Percentiles rank a stretch among this genome's conserved stretches.
phyloP scores from a whole-genome alignment of 495 filamentous ascomycete species.

The Sphaerosporella brunnea region DNA sequence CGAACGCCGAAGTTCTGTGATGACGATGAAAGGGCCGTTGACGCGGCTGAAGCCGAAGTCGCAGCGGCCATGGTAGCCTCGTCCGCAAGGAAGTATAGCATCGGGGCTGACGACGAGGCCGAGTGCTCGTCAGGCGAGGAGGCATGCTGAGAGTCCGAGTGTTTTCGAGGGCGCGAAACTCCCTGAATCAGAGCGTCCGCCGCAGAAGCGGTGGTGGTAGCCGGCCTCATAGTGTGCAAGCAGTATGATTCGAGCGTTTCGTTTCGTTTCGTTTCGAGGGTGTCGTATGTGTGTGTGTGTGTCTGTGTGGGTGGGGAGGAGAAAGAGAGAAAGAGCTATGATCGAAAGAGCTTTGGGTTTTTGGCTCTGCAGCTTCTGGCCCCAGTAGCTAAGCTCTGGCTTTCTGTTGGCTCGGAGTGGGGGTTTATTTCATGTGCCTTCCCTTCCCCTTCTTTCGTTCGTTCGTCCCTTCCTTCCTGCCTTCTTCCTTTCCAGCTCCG shows the following conservation, averaged over 20 bases:
- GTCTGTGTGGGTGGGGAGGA: not conserved
- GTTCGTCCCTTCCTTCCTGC: too few species aligned
- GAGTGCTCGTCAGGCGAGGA: conserved; percentile 12
- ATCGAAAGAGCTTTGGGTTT: too few species aligned
- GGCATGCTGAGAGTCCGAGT: conserved; percentile 5
- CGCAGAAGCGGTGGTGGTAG: not conserved
- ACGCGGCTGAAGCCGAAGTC: conserved; percentile 15
- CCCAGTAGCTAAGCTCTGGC: too few species aligned
- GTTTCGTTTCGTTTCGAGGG: too few species aligned
- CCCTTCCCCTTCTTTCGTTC: too few species aligned
- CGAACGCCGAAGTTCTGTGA: conserved; percentile 18
- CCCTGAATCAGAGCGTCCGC: conserved; percentile 7
- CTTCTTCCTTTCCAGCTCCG: too few species aligned
- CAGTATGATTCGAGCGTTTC: too few species aligned
- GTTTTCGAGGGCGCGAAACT: conserved; percentile 3
- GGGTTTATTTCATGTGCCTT: too few species aligned
- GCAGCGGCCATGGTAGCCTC: conserved; percentile 36
- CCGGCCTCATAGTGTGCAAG: conserved; percentile 7
- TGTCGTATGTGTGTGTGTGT: not conserved
- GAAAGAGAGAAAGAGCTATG: too few species aligned
- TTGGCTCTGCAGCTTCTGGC: too few species aligned
- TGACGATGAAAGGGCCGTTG: not conserved
- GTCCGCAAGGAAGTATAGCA: conserved; percentile 40
- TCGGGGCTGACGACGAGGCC: conserved; percentile 28
- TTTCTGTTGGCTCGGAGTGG: too few species aligned